Base-by-base conservation (phyloP, 2,329 filamentous ascomycete species). In the Alternaria hordeiaustralica region DNA sequence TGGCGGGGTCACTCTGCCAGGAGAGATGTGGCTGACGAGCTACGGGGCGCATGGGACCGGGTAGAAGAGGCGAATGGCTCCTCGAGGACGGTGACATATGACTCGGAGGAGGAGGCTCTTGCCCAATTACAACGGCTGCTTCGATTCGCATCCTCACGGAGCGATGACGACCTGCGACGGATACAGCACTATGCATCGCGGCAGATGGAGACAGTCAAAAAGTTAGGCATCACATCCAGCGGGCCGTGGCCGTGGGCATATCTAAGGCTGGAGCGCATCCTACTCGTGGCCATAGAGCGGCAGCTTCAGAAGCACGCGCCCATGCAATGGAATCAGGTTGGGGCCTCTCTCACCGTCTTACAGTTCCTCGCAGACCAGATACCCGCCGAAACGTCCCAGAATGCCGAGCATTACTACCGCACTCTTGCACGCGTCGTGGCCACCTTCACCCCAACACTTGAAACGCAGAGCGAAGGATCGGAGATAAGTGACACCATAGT, bases 1-100 rank as follows among this genome's bases (percentile, higher is more conserved):
- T 98, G 94, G 94, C 88, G 95, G 78, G 94, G 94, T 13, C 87
- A 96, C 78, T 85, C 79, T 60, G 84, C 83, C 62, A 88, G 94
- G 71, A 85, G 83, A 63, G 76, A 79, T 55, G 82, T 92, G 65
- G 88, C 88, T 67, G 81, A 85, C 50, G 73, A 58, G 89, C 87
- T 81, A 64, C 79, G 81, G 58, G 65, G 70, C 12, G 66, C 74
- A n/a, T 69, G 73, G 60, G 79, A 81, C 61, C 66, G 72, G 6
- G 64, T 69, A 2, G 77, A 82, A 66, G 56, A 46, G 4, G 30
- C 58, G 10, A 26, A 61, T 72, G 45, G 47, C 26, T 13, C 26
- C 23, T 56, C 28, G 36, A 60, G 46, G 46, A 63, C 33, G 67
- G 33, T 62, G 9, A 69, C 77, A 20, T 84, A 84, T 65, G 61